Conservation (phyloP, 1,284 basidiomycete species). For the Xerocomus amazonicus region DNA sequence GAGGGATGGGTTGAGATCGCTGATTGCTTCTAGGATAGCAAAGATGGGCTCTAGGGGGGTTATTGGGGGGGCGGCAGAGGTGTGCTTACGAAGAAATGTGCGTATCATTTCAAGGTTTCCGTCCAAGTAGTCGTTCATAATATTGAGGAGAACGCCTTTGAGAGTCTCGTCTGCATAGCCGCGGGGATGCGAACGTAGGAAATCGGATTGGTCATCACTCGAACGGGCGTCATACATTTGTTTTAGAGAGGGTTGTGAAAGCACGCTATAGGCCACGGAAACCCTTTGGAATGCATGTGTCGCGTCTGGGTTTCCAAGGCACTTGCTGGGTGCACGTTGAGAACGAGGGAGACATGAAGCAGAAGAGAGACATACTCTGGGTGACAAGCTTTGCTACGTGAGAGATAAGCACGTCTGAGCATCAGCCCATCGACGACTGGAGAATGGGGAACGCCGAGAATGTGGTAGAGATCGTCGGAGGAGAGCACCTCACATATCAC, state of each 20-base stretch:
- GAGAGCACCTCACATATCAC: slow-evolving; percentile 56
- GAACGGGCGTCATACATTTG: slow-evolving; percentile 66
- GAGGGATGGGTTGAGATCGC: slow-evolving; percentile 69
- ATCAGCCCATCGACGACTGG: slow-evolving; percentile 56
- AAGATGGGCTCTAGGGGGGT: neutral
- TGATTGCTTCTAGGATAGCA: slow-evolving; percentile 60
- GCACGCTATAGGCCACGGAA: slow-evolving; percentile 76
- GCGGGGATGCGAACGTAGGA: slow-evolving; percentile 48
- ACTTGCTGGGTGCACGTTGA: slow-evolving; percentile 54
- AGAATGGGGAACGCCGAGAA: slow-evolving; percentile 61
- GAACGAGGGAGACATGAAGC: slow-evolving; percentile 4
- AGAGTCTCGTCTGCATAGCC: slow-evolving; percentile 73
- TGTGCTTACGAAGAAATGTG: slow-evolving; percentile 64
- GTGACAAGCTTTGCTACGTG: slow-evolving; percentile 73
- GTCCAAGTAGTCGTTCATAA: slow-evolving; percentile 79
- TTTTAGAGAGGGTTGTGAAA: slow-evolving; percentile 68
- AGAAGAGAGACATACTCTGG: slow-evolving; percentile 62
- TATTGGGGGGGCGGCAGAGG: neutral
- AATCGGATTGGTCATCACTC: slow-evolving; percentile 45
- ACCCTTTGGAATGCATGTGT: slow-evolving; percentile 85
- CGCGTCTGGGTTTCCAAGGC: slow-evolving; percentile 70
- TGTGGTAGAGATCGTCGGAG: slow-evolving; percentile 66
- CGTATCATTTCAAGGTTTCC: slow-evolving; percentile 81
- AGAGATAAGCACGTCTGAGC: slow-evolving; percentile 73
- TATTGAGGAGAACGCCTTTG: slow-evolving; percentile 65